Evolutionary conservation across 169 alveolate species (phyloP), one percentile per base, ranked within the genome.

Genomic region (Plasmodium vivax): DNA sequence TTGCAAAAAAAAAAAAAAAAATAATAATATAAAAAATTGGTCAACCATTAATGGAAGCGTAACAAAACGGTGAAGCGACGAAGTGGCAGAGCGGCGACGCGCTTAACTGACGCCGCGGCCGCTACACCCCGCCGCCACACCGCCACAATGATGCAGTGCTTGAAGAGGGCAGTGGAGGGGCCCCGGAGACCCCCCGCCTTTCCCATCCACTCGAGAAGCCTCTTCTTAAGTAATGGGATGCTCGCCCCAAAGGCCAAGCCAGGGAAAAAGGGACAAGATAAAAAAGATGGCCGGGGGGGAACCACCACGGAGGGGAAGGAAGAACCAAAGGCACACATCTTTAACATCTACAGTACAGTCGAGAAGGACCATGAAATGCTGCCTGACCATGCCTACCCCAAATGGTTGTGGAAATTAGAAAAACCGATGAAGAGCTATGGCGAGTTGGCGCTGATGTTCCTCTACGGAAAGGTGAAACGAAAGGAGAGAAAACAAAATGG

Each of bases 391-490:
- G 96, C 96, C 19, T 96, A 96, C 77, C 97, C 97, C 23, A 87
- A 91, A 43, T 96, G 97, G 97, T 83, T 96, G 41, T 96, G 97
- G 97, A 87, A 95, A 14, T 95, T 96, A 12, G 97, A 95, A 93
- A 95, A 95, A 58, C 97, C 97, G n/a, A 95, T 95, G 88, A 96
- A 95, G 85, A 85, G 96, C 34, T 96, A 96, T 87, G 97, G 97
- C n/a, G 97, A 96, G 74, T 95, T 96, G 45, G 92, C 96, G 45
- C 91, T 92, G 62, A 96, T 96, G 97, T 96, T 96, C 43, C 95
- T 96, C 34, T 93, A 96, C 41, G 97, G 97, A 38, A 94, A 95
- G 96, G 97, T 87, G 82, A 68, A 68, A 51, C 71, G 23, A n/a
- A n/a, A 6, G 43, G 36, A 54, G 6, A 19, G 8, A 2, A 45